Evolutionary conservation across 2,329 filamentous ascomycete genomes (phyloP).

Genomic region (Botrytis pseudocinerea): DNA sequence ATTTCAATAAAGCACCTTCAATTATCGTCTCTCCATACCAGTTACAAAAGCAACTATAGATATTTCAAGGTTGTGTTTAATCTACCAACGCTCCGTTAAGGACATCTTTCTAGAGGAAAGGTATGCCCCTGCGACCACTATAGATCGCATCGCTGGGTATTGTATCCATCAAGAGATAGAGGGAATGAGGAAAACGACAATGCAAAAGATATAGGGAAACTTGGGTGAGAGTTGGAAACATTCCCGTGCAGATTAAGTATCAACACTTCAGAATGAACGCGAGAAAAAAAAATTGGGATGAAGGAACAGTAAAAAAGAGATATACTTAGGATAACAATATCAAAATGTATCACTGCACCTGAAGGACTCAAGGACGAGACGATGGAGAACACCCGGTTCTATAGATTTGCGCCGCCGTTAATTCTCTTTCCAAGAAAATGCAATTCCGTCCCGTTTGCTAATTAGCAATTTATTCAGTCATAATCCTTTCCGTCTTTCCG

Average conservation of each 20-base stretch:
- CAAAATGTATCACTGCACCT: conserved; percentile 13
- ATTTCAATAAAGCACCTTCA: conserved; percentile 42
- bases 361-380: background rate
- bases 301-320: background rate
- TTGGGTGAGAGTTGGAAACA: background rate
- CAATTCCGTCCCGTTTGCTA: background rate
- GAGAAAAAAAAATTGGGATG: background rate
- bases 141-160: conserved; percentile 71
- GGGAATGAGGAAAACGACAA: background rate
- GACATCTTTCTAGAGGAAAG: conserved; percentile 65
- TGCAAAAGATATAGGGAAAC: conserved; percentile 14
- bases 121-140: conserved; percentile 70
- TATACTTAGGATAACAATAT: conserved; percentile 4
- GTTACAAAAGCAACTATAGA: conserved; percentile 24
- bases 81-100: conserved; percentile 84
- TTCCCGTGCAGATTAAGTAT: background rate
- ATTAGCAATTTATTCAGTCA: conserved; percentile 26
- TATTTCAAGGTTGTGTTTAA: conserved; percentile 32
- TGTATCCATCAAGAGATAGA: background rate
- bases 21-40: conserved; percentile 32
- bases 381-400: conserved; percentile 13
- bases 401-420: background rate
- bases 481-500: conserved; percentile 12
- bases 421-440: conserved; percentile 3
- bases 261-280: background rate